Base-by-base conservation (phyloP, 768 basidiomycete species). In the Pholiota conissans region DNA sequence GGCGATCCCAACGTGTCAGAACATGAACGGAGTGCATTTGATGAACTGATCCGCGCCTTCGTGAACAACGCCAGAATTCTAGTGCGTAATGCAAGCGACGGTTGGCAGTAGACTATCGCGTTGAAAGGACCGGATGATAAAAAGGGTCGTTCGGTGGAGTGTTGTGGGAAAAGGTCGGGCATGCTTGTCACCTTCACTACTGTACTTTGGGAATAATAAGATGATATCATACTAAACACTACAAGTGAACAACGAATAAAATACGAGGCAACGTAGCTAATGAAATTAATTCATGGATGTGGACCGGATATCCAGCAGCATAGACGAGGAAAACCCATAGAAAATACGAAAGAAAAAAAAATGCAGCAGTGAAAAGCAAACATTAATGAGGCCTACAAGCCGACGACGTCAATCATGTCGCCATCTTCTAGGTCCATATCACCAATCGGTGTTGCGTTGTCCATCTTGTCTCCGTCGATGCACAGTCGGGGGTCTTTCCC, bases 41-140 rank as follows among this genome's bases (percentile, higher is more conserved):
- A 98, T 69, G 92, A 97, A 68, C 84, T 97, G 57, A 86, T 99
- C 42, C 86, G 91, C 47, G 92, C 91, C 13, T 91, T 97, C 62
- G 86, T 99, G 49, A 97, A 98, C 67, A 95, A 97, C 62, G 86
- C 92, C 3, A 81, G 97, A 60, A 94, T 97, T 73, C 72, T 98
- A 47, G 87, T 88, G 52, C 84, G 91, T 64, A 97, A 96, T 72
- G 60, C 69, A 5, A 65, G 60, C 54, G 71, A 68, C 22, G 69
- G 65, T 9, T 70, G 70, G 67, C 58, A 64, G 45, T 64, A 58
- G 49, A 46, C 26, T 14, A 14, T n/a, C 5, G 9, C 34, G 16
- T 16, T 35, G 13, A 11, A 35, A 14, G 13, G 34, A 35, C 10
- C n/a, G n/a, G n/a, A 35, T 1, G 34, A 14, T 18, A 18, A 39